These are phyloP conservation scores for Epichloe sp. DNA, from an alignment of 2,329 filamentous ascomycete species.

Conservation along the genomic window DNA sequence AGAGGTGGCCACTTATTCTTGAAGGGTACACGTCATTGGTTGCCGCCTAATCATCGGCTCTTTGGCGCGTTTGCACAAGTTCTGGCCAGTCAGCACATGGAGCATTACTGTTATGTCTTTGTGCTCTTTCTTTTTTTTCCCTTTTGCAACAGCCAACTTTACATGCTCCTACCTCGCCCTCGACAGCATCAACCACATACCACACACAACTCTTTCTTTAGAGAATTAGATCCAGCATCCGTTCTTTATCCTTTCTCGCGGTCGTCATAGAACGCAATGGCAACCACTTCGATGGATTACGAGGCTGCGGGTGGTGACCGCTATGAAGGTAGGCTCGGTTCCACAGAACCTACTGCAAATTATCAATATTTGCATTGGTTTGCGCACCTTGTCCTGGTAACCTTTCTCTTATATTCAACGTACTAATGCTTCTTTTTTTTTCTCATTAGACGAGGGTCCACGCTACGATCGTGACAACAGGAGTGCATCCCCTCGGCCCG, in stretches of 20 bases:
- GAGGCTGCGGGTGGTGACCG: conserved; percentile 54
- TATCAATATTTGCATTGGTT: background rate
- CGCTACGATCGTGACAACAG: conserved; percentile 55
- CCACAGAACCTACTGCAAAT: background rate
- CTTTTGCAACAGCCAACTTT: conserved; percentile 1
- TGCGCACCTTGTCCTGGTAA: background rate
- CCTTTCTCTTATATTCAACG: background rate
- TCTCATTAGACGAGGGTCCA: conserved; percentile 43
- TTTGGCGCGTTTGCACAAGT: background rate
- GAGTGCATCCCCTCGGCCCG: conserved; percentile 50
- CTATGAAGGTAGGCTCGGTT: conserved; percentile 41
- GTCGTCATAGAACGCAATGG: conserved; percentile 28
- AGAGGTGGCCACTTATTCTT: background rate
- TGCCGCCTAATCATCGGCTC: conserved; percentile 7
- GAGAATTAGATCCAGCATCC: background rate
- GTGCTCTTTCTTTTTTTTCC: conserved; percentile 5
- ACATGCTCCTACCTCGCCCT: conserved; percentile 1
- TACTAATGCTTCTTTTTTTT: background rate
- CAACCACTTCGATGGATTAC: conserved; percentile 57
- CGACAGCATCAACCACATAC: background rate
- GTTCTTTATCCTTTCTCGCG: conserved; percentile 6
- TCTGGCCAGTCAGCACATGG: background rate
- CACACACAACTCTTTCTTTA: background rate
- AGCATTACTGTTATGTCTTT: background rate
- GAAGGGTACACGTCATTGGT: background rate